Percentiles rank a stretch among this genome's conserved stretches.
These are phyloP conservation scores for Neurospora hispaniola DNA, from an alignment of 495 filamentous ascomycete genomes.

Conservation along the genomic window DNA sequence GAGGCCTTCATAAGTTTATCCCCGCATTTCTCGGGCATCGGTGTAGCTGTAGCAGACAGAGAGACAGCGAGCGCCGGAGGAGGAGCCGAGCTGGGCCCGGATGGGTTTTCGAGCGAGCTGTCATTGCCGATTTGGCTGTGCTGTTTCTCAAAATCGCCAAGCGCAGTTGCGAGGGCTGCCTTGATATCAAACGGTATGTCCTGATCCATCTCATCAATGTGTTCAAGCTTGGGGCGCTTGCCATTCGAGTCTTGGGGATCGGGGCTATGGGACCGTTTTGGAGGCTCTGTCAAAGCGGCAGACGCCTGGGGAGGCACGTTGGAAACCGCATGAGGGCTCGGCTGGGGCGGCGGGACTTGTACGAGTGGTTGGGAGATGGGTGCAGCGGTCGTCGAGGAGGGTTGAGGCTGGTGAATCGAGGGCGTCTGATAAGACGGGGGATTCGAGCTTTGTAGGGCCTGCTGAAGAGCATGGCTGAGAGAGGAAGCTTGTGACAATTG, in stretches of 20 bases:
- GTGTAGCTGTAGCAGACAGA: conserved; percentile 1
- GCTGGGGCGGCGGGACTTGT: background rate
- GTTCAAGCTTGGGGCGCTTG: background rate
- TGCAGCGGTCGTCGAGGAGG: background rate
- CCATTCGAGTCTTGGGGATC: background rate
- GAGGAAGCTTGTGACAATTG: background rate
- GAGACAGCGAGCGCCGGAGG: background rate
- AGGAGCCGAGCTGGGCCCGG: background rate
- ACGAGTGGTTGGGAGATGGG: background rate
- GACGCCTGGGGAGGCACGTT: background rate
- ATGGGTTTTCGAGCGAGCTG: background rate
- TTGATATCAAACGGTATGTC: background rate
- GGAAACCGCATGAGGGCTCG: background rate
- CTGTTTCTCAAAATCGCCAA: background rate
- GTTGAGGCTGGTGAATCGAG: background rate
- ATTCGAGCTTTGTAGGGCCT: background rate
- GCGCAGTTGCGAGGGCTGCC: background rate
- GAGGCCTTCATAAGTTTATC: conserved; percentile 23
- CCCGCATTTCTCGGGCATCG: conserved; percentile 11
- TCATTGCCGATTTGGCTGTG: background rate
- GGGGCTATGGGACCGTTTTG: background rate
- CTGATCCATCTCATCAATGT: background rate
- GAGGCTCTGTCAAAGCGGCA: background rate
- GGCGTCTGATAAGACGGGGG: background rate
- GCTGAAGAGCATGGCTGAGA: background rate